phyloP scores from a whole-genome alignment of 2,329 filamentous ascomycete species.

The Colletotrichum sp. region DNA sequence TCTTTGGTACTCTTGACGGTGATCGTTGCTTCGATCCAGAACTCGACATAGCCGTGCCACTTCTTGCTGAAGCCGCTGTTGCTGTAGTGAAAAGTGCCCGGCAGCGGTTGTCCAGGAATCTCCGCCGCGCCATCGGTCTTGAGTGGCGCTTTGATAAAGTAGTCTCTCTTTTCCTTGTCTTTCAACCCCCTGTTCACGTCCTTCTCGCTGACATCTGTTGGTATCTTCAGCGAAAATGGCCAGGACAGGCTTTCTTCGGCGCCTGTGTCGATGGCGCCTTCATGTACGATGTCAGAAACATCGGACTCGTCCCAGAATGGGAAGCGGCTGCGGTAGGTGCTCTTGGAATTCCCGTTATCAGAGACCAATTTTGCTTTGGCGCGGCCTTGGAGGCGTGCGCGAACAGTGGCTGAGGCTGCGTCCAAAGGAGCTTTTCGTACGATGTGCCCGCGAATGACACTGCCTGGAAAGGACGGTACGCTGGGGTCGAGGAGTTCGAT shows the following conservation, averaged over 20 bases:
- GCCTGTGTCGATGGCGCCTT: neutral
- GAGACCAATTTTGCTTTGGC: constrained; percentile 28
- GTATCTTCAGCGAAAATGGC: neutral
- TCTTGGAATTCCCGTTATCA: neutral
- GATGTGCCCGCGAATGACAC: constrained; percentile 30
- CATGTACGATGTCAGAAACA: neutral
- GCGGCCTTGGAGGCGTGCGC: constrained; percentile 27
- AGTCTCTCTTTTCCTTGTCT: neutral
- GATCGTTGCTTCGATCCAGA: constrained; percentile 34
- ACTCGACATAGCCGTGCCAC: constrained; percentile 35
- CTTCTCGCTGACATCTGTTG: neutral
- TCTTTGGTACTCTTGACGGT: constrained; percentile 15
- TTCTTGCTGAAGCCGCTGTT: neutral
- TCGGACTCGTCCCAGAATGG: constrained; percentile 24
- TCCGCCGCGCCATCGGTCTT: neutral
- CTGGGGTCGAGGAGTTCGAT: neutral
- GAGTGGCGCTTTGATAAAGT: neutral
- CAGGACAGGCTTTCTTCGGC: neutral
- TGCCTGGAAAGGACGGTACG: constrained; percentile 20
- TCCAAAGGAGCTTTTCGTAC: constrained; percentile 23
- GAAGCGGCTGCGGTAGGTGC: constrained; percentile 27
- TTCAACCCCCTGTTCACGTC: neutral
- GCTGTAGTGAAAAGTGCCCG: constrained; percentile 14
- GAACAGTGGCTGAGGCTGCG: constrained; percentile 23
- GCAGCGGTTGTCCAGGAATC: constrained; percentile 17